Evolutionary conservation across 805 yeast species (phyloP), one percentile per base, ranked within the genome.

Genomic region (Kurtzmaniella cleridarum): DNA sequence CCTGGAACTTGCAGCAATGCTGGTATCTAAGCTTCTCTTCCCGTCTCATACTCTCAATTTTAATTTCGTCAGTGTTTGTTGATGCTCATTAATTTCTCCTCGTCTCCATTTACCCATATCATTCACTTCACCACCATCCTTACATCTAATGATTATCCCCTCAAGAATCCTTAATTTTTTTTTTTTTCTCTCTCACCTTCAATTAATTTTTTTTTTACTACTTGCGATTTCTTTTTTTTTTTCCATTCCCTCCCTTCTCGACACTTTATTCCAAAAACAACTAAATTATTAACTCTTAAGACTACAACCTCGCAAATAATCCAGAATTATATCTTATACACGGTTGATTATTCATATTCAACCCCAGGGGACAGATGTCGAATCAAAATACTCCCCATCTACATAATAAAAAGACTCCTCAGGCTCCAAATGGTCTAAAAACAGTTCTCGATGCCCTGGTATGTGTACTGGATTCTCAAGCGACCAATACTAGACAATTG

Each of bases 401-500:
- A 46, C 53, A 54, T 39, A 55, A 47, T 45, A 60, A 60, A 34
- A 54, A 60, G 29, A 59, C 66, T 14, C 64, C 65, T 5, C 55
- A 51, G 16, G 40, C 30, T 17, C 44, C 51, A 13, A 57, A 49
- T 33, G 52, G 46, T 34, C 54, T 42, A 29, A 46, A 47, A 27
- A 60, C 67, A 11, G 43, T 46, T 11, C 45, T 60, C 53, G 61
- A 60, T 41, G 33, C 53, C 14, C 42, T 55, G 14, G 49, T 53
- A 15, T 50, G 51, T 31, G 55, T 62, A 9, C 48, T 59, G 23
- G 74, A 76, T 47, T 49, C 70, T n/a, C 66, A 65, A 16, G 80
- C 80, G 4, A 59, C 67, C 13, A 71, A 69, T 42, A 66, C 81
- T 5, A 74, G 76, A 49, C 81, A 79, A 54, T 59, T 81, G 24